These are phyloP conservation scores for Microthlaspi erraticum DNA, from an alignment of 345 rosid species.

Conservation along the genomic window DNA sequence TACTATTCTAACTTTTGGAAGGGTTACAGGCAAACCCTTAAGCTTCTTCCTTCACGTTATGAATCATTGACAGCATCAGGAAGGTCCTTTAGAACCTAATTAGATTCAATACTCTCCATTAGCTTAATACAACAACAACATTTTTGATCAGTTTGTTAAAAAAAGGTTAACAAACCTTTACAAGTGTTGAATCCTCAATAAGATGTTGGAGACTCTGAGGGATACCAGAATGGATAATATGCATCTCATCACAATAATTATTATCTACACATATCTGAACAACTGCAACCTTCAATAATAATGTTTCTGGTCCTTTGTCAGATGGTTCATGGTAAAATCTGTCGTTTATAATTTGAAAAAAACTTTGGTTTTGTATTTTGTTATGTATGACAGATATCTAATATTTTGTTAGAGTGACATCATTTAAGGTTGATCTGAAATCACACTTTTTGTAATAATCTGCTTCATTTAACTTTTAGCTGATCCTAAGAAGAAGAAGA, in stretches of 20 bases:
- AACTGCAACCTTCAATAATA: constrained; percentile 73
- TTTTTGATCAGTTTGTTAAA: too few species aligned
- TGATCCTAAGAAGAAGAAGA: too few species aligned
- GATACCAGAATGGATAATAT: constrained; percentile 77
- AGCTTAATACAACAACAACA: constrained; percentile 4
- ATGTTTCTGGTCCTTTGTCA: too few species aligned
- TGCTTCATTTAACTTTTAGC: too few species aligned
- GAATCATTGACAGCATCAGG: constrained; percentile 42
- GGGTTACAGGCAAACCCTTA: not conserved
- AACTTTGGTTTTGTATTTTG: too few species aligned
- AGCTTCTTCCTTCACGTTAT: constrained; percentile 5
- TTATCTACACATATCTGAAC: constrained; percentile 74
- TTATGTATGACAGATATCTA: too few species aligned
- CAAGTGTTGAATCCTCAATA: constrained; percentile 63
- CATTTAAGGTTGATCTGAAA: too few species aligned
- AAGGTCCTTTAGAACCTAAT: constrained; percentile 56
- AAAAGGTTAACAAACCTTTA: too few species aligned
- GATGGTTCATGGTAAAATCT: too few species aligned
- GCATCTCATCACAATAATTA: constrained; percentile 76
- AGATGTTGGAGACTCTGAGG: constrained; percentile 63
- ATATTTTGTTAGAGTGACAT: too few species aligned
- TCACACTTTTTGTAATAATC: too few species aligned
- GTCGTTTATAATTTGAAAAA: too few species aligned
- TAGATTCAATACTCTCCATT: constrained; percentile 6
- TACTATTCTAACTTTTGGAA: not conserved